Percentiles rank a stretch among this genome's conserved stretches.
phyloP scores from a whole-genome alignment of 2,329 filamentous ascomycete species.

The Microsporum ferrugineum region DNA sequence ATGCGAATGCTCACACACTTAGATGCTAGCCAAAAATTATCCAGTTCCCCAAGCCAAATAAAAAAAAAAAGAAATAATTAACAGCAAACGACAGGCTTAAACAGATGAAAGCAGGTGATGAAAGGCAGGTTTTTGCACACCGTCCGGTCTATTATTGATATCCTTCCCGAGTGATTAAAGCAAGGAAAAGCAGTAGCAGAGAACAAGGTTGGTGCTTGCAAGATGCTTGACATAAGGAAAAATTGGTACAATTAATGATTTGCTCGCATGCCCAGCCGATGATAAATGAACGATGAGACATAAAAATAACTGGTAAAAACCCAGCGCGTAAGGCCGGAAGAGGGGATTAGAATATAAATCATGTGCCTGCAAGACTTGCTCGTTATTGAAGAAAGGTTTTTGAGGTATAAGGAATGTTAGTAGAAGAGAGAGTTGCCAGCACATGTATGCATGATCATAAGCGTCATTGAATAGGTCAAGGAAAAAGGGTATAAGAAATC shows the following conservation, averaged over 20 bases:
- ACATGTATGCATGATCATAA: conserved; percentile 2
- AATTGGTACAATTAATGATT: not conserved
- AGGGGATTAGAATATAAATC: not conserved
- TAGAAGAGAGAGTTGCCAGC: not conserved
- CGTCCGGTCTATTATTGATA: not conserved
- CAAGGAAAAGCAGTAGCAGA: not conserved
- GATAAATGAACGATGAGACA: not conserved
- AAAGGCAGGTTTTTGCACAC: not conserved
- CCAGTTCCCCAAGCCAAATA: not conserved
- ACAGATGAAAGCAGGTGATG: not conserved
- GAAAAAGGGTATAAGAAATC: not conserved
- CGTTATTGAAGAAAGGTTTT: not conserved
- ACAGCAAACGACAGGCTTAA: not conserved
- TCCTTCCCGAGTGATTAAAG: not conserved
- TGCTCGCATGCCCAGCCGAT: not conserved
- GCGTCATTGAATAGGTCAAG: not conserved
- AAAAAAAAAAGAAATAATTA: not conserved
- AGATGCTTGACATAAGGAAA: not conserved
- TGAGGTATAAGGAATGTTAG: not conserved
- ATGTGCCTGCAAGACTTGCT: not conserved
- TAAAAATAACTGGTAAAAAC: not conserved
- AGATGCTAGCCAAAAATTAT: not conserved
- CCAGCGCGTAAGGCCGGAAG: not conserved
- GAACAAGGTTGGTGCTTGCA: not conserved
- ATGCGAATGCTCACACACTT: not conserved